Base-by-base conservation (phyloP, 1,284 basidiomycete species). In the Calocybe gambosa region DNA sequence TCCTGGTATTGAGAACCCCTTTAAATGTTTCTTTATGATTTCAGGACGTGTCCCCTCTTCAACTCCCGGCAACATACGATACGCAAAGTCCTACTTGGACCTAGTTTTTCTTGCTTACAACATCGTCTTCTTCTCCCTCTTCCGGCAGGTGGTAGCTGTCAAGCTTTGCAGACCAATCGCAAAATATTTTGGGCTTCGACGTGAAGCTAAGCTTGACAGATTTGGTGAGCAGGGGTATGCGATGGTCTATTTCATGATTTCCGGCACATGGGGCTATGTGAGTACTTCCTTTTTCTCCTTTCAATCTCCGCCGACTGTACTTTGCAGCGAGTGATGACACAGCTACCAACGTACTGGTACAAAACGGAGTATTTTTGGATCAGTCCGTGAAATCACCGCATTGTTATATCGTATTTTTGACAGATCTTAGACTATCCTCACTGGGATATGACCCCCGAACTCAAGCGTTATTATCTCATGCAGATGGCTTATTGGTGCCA, bases 171-270 rank as follows among this genome's bases (percentile, higher is more conserved):
- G 74, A 34, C 89, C 89, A 0, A 59, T 94, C 40, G 93, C 87
- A 0, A 74, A 68, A 37, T 71, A 71, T 51, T 80, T 85, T 45
- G 86, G 91, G 0, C 78, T 96, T 46, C 75, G 69, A 57, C 78
- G 77, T 44, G 67, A 74, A 43, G 62, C 63, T 19, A 96, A 93
- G 66, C 64, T 92, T 29, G 80, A 85, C 49, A 72, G 93, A 23
- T 96, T 95, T 62, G 87, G 83, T 18, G 93, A 97, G 66, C 93
- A 97, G 65, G 85, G 80, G 0, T 95, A 97, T 65, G 89, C 92
- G 0, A 50, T 89, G 46, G 58, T 90, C 15, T 97, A 97, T 63
- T 94, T 91, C 57, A 60, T 71, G 1, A 55, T 81, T 50, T 85
- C 83, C 57, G 85, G 87, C 8, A 56, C 69, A 1, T 84, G 86